Conservation (phyloP, 2,329 filamentous ascomycete species). For the Fusarium armeniacum region DNA sequence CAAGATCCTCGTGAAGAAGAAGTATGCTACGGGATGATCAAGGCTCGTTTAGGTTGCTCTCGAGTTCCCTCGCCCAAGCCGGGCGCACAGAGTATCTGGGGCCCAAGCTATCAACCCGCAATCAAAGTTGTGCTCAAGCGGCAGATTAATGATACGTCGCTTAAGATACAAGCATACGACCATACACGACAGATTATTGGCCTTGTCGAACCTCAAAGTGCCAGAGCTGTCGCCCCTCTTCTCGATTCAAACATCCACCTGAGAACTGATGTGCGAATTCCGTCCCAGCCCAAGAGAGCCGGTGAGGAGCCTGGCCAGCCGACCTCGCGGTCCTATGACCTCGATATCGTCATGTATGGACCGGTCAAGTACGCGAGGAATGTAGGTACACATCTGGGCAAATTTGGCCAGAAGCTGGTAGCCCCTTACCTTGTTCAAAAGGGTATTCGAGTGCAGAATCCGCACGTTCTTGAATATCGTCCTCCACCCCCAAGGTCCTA, state of each 20-base stretch:
- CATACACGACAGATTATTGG: constrained; percentile 80
- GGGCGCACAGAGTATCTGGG: constrained; percentile 69
- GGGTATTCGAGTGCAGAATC: constrained; percentile 81
- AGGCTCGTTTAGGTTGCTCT: constrained; percentile 76
- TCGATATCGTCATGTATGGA: constrained; percentile 85
- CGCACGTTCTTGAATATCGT: constrained; percentile 71
- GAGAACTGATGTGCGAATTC: constrained; percentile 79
- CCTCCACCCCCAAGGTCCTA: constrained; percentile 57
- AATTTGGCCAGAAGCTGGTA: constrained; percentile 75
- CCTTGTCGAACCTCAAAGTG: constrained; percentile 76
- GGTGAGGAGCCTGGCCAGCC: constrained; percentile 75
- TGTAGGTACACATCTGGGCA: constrained; percentile 76
- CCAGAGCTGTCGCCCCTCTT: constrained; percentile 77
- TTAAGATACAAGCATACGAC: constrained; percentile 80
- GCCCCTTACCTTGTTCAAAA: constrained; percentile 75
- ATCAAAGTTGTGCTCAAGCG: constrained; percentile 80
- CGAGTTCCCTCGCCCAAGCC: constrained; percentile 78
- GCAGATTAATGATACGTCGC: constrained; percentile 66
- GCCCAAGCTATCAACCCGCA: constrained; percentile 74
- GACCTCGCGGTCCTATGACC: constrained; percentile 71
- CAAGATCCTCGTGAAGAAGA: constrained; percentile 75
- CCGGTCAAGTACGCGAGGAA: constrained; percentile 73
- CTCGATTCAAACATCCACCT: constrained; percentile 77
- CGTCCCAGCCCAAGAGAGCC: constrained; percentile 71
- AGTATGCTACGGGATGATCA: constrained; percentile 85